A percentile compares a stretch with the other conserved stretches of the same genome.
Evolutionary conservation across 1,139 yeast genomes (phyloP).

Genomic region (Pichia sp.): DNA sequence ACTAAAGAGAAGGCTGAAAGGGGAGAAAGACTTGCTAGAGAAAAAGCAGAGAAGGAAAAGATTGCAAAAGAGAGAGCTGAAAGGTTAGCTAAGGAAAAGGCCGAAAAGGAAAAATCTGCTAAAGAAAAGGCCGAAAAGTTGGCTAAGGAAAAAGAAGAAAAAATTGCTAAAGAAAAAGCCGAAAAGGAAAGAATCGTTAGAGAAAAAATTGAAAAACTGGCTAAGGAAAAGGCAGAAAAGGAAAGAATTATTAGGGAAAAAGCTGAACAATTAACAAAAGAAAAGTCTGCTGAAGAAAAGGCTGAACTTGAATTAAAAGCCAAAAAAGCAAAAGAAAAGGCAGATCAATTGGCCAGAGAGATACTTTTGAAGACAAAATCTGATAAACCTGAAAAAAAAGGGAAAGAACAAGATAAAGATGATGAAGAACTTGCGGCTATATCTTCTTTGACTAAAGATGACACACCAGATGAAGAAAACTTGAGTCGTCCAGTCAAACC

Average conservation of each 20-base stretch:
- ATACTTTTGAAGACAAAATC: neutral
- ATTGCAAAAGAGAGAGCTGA: neutral
- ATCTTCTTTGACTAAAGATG: slow-evolving; percentile 9
- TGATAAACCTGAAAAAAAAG: neutral
- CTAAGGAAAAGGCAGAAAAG: neutral
- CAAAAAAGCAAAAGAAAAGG: neutral
- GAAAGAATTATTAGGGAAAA: neutral
- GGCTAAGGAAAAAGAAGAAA: slow-evolving; percentile 4
- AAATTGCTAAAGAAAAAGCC: neutral
- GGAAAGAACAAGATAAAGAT: neutral
- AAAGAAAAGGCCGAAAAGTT: slow-evolving; percentile 2
- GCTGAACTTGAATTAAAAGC: neutral
- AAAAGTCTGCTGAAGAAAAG: neutral
- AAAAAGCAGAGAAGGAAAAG: neutral
- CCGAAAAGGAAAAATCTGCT: slow-evolving; percentile 1
- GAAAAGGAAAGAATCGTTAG: neutral
- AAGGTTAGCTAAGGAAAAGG: slow-evolving; percentile 2
- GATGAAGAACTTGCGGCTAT: slow-evolving; percentile 8
- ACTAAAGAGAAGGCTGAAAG: neutral
- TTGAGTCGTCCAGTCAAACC: slow-evolving; percentile 5
- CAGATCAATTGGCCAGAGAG: slow-evolving; percentile 1
- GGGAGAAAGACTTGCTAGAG: neutral
- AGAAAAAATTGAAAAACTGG: slow-evolving; percentile 2
- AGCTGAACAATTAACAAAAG: too few species aligned
- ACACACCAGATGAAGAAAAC: slow-evolving; percentile 10